Evolutionary conservation across 108 stramenopile species (phyloP), one percentile per base, ranked within the genome.

Genomic region (Craspedostauros australis): DNA sequence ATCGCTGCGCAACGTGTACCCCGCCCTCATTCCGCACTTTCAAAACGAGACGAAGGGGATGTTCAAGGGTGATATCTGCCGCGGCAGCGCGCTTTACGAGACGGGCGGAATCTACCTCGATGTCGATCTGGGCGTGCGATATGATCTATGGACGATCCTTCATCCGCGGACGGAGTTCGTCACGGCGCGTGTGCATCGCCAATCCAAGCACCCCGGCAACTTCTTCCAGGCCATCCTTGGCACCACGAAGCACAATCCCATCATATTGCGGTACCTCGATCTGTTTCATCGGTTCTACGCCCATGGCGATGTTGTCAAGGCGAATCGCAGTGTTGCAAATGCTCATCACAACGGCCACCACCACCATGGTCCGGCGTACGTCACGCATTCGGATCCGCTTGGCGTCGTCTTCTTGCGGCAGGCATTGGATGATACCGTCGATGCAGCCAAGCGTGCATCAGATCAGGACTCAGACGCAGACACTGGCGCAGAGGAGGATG

Each of bases 141-240:
- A 68, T 54, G 43, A 78, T 28, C 41, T 86, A 8, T 90, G 69
- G 74, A 31, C 60, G 25, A 72, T 72, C 16, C 57, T 90, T 37
- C 37, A 22, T 0, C 34, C 37, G 0, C 21, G 28, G 2, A 86
- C 84, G 0, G 66, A 77, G 15, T 90, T 90, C 59, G 82, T 80
- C 0, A 84, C 82, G 0, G 62, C 79, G 2, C 43, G 47, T 53
- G 88, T 89, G 5, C 88, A 89, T 54, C 22, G 30, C 7, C 64
- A 80, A 46, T 84, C 82, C 9, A 76, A 84, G 31, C 75, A 80
- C 50, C 51, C 54, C 0, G 69, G 69, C 5, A 44, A 66, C 26
- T 90, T 90, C 72, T 90, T 90, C 46, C 88, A 90, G 57, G 88
- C 88, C 11, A 83, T 90, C 52, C 69, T 86, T 2, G 88, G 79